Percentiles rank a stretch among this genome's conserved stretches.
Conservation (phyloP, 2,329 filamentous ascomycete genomes). For the Cladosporium sphaerospermum region DNA sequence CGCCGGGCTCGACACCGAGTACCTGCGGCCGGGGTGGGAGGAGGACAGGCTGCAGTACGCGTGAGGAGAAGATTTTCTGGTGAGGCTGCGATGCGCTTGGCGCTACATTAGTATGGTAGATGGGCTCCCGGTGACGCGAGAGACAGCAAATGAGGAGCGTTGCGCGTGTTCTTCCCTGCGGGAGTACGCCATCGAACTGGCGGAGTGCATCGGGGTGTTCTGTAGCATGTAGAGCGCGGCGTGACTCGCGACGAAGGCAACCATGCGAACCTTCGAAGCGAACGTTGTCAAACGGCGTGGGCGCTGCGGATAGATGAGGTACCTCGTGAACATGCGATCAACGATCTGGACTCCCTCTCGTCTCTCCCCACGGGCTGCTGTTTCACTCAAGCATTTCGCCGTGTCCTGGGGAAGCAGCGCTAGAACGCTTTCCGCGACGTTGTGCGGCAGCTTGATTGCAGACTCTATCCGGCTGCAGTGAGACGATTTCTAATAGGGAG, state of each 20-base stretch:
- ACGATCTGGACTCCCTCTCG: not conserved
- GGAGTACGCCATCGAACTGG: not conserved
- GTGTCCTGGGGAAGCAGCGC: not conserved
- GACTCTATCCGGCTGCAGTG: too few species aligned
- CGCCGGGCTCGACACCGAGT: slow-evolving; percentile 42
- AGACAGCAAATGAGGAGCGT: not conserved
- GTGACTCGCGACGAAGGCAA: not conserved
- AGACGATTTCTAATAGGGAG: too few species aligned
- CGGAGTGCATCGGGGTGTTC: not conserved
- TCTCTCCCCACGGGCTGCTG: not conserved
- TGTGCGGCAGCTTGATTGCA: not conserved
- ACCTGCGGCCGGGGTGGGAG: slow-evolving; percentile 48
- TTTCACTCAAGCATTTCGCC: not conserved
- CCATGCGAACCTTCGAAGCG: not conserved
- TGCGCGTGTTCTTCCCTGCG: slow-evolving; percentile 3
- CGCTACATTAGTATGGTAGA: not conserved
- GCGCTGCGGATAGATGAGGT: not conserved
- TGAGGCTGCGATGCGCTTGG: too few species aligned
- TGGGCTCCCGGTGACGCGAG: not conserved
- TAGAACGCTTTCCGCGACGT: too few species aligned
- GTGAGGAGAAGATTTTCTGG: not conserved
- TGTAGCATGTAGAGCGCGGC: not conserved
- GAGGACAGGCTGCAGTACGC: slow-evolving; percentile 7
- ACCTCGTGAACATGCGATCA: not conserved
- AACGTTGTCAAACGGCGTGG: not conserved